Base-by-base conservation (phyloP, 1,139 yeast genomes). In the Tardiomyces blankii region DNA sequence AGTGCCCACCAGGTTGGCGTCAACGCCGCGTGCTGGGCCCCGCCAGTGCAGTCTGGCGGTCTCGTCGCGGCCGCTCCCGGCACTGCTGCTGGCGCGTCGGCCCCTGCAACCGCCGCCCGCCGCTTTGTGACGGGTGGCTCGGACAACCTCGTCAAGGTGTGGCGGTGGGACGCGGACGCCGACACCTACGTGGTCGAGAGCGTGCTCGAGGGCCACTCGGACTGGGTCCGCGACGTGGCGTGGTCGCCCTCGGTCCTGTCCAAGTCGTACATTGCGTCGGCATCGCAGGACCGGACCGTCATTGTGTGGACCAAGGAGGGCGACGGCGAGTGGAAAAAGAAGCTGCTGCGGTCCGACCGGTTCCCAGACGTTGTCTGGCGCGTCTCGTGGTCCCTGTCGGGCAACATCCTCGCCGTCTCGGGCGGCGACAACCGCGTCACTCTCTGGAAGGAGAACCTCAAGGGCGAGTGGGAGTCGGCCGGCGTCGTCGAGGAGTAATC, bases 301-400 rank as follows among this genome's bases (percentile, higher is more conserved):
- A 74, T 88, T 52, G 85, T 91, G 62, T 91, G 98, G 98, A 82
- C 95, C 21, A 81, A 79, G 60, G 89, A 82, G 52, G 76, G 72
- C 46, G 69, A 68, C 48, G 84, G 81, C 2, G 72, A 73, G 49
- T 93, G 98, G 99, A 80, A 80, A 64, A 84, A 83, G 64, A 59
- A 58, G 51, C 69, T 74, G 42, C 74, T 93, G 61, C 78, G 82
- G 44, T 75, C 76, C 33, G 95, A 86, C 44, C 82, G 80, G 61
- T 91, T 91, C 73, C 93, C 96, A 16, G 98, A 91, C 61, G 96
- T 89, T 33, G 87, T 94, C 57, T 93, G 98, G 98, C 82, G 97
- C 65, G 95, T 95, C 48, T 83, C 95, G 54, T 91, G 98, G 98
- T 87, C 96, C 18, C 75, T 88, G 56, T 82, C 95, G 41, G 99